Conservation (phyloP, 345 rosid species). For the Acer saccharum region DNA sequence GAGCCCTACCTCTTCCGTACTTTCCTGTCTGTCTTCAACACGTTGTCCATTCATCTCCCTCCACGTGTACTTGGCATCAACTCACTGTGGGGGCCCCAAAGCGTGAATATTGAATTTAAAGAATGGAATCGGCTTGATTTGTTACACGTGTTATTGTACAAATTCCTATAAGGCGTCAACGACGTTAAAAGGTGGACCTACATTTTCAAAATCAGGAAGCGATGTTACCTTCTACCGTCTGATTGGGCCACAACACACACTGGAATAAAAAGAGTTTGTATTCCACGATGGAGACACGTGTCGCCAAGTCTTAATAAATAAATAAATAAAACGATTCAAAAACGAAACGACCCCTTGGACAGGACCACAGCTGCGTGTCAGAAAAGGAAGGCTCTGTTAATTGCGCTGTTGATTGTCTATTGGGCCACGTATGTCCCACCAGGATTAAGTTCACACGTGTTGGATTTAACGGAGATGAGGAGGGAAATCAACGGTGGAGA, state of each 20-base stretch:
- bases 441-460: slow-evolving; percentile 40
- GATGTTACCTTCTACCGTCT: slow-evolving; percentile 17
- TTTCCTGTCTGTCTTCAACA: background rate
- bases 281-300: slow-evolving; percentile 27
- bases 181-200: slow-evolving; percentile 19
- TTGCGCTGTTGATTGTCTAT: slow-evolving; percentile 29
- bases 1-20: background rate
- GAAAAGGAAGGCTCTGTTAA: slow-evolving; percentile 32
- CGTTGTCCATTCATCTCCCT: slow-evolving; percentile 18
- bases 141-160: slow-evolving; percentile 22
- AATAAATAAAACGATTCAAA: background rate
- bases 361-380: slow-evolving; percentile 55
- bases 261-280: slow-evolving; percentile 27
- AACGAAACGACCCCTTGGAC: background rate
- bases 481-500: slow-evolving; percentile 46
- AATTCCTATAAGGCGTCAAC: background rate
- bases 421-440: slow-evolving; percentile 43
- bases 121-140: background rate
- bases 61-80: slow-evolving; percentile 16
- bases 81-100: too few relatives aligned
- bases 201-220: slow-evolving; percentile 9
- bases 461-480: background rate
- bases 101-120: too few relatives aligned
- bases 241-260: slow-evolving; percentile 28
- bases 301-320: background rate